Conservation (phyloP, 805 yeast species). For the Myxozyma nipponensis region DNA sequence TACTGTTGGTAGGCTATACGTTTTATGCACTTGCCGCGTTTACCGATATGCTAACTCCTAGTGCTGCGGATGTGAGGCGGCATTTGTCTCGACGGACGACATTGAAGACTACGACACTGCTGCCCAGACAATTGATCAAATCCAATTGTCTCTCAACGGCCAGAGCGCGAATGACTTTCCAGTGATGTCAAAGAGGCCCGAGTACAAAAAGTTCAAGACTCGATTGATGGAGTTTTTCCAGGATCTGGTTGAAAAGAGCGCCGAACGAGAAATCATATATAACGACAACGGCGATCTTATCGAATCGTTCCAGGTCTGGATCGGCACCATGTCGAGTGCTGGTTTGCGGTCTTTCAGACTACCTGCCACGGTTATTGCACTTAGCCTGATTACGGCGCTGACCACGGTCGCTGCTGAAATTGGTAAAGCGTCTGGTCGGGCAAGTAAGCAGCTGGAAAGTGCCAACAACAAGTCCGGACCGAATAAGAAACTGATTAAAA, state of each 20-base stretch:
- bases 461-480: conserved; percentile 37
- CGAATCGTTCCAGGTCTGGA: conserved; percentile 66
- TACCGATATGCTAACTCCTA: too few relatives aligned
- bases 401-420: conserved; percentile 47
- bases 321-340: conserved; percentile 66
- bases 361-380: conserved; percentile 56
- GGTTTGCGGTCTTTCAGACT: conserved; percentile 67
- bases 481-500: conserved; percentile 33
- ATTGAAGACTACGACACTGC: conserved; percentile 66
- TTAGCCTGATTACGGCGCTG: conserved; percentile 57
- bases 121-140: conserved; percentile 65
- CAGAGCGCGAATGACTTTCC: conserved; percentile 65
- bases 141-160: conserved; percentile 47
- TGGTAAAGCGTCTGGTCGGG: conserved; percentile 39
- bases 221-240: conserved; percentile 56
- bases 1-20: conserved; percentile 45
- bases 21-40: not conserved
- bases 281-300: conserved; percentile 40
- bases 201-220: conserved; percentile 47
- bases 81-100: conserved; percentile 64
- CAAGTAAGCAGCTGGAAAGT: conserved; percentile 39
- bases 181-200: conserved; percentile 50
- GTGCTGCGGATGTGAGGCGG: conserved; percentile 24
- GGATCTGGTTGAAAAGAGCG: conserved; percentile 49
- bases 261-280: conserved; percentile 61